A percentile compares a stretch with the other conserved stretches of the same genome.
Evolutionary conservation across 225 moss, liverwort and hornwort genomes (phyloP).

Genomic region (Rhytidiadelphus loreus): DNA sequence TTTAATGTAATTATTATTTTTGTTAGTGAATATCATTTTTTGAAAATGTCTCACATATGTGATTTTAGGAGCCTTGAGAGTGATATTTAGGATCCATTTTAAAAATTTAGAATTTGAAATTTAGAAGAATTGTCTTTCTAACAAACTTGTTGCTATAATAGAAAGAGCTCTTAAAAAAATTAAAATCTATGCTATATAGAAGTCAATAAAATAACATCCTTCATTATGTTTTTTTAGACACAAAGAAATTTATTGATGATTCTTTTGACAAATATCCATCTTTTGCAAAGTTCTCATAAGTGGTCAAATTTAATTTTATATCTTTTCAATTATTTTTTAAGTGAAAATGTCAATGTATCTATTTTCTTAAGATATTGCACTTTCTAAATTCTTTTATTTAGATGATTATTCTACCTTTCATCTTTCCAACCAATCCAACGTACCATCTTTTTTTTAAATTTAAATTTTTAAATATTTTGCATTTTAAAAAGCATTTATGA

Average conservation of each 20-base stretch:
- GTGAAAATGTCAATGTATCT: background rate
- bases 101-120: too few relatives aligned
- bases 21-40: background rate
- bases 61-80: rapidly evolving
- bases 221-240: rapidly evolving
- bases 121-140: too few relatives aligned
- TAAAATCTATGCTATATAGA: rapidly evolving
- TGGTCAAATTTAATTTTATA: background rate
- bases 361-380: background rate
- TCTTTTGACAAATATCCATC: background rate
- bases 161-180: rapidly evolving
- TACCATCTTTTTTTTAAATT: background rate
- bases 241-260: rapidly evolving
- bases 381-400: too few relatives aligned
- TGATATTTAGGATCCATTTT: too few relatives aligned
- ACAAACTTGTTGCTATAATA: too few relatives aligned
- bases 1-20: too few relatives aligned
- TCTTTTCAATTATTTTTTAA: background rate
- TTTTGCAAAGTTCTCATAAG: background rate
- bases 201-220: background rate
- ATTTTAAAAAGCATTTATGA: too few relatives aligned
- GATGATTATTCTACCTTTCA: too few relatives aligned
- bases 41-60: background rate
- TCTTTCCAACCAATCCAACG: too few relatives aligned
- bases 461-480: background rate